Conservation (phyloP, 805 yeast genomes). For the Middelhovenomyces tepae region DNA sequence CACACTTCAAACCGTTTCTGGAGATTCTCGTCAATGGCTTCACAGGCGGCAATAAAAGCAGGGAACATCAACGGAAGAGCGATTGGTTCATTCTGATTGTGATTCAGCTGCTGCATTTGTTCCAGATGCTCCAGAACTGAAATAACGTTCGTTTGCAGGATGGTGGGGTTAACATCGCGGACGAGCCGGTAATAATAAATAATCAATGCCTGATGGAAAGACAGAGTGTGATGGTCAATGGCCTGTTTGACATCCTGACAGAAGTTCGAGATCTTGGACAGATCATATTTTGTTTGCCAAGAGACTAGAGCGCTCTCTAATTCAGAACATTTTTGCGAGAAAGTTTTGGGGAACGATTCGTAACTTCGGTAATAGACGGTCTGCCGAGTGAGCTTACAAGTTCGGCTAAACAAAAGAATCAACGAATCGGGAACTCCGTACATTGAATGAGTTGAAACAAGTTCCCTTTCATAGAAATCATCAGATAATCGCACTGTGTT, state of each 20-base stretch:
- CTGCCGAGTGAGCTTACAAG: conserved; percentile 56
- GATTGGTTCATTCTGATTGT: conserved; percentile 41
- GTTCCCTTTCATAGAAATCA: conserved; percentile 17
- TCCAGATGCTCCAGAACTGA: conserved; percentile 56
- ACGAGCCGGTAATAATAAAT: conserved; percentile 66
- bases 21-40: conserved; percentile 45
- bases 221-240: conserved; percentile 68
- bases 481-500: conserved; percentile 9
- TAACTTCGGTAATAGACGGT: conserved; percentile 33
- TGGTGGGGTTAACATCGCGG: conserved; percentile 43
- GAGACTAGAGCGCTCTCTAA: conserved; percentile 44
- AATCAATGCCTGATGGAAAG: conserved; percentile 63
- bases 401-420: conserved; percentile 61
- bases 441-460: conserved; percentile 60
- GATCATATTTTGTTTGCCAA: conserved; percentile 65
- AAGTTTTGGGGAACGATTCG: conserved; percentile 19
- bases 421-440: conserved; percentile 81
- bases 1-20: conserved; percentile 65
- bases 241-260: conserved; percentile 43
- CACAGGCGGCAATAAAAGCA: conserved; percentile 82
- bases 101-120: conserved; percentile 49
- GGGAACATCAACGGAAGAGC: conserved; percentile 80
- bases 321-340: conserved; percentile 24
- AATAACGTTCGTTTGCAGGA: conserved; percentile 54
- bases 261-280: conserved; percentile 15